phyloP scores from a whole-genome alignment of 495 filamentous ascomycete species.

The Penicillium argentinense region DNA sequence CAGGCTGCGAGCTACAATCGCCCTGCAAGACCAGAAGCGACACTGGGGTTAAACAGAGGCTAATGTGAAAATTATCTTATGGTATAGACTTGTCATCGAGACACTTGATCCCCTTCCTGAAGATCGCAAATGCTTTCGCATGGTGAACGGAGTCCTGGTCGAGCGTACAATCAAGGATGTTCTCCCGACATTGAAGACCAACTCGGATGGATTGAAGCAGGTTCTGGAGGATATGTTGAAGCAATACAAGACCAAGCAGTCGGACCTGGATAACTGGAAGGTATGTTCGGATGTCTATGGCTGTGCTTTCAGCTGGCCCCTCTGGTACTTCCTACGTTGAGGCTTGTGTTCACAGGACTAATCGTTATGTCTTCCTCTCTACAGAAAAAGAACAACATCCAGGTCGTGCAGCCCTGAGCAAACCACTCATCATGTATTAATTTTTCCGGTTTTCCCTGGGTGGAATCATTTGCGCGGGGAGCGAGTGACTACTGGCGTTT shows the following conservation, averaged over 20 bases:
- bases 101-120: conserved; percentile 79
- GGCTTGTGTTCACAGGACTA: too few relatives aligned
- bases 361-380: conserved; percentile 5
- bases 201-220: conserved; percentile 90
- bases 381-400: conserved; percentile 98
- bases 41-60: background rate
- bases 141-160: conserved; percentile 95
- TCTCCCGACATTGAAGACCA: conserved; percentile 86
- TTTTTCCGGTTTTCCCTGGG: conserved; percentile 6
- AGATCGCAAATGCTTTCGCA: conserved; percentile 95
- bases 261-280: conserved; percentile 98
- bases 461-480: conserved; percentile 4
- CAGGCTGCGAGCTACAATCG: too few relatives aligned
- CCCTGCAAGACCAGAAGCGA: too few relatives aligned
- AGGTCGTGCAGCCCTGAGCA: conserved; percentile 80
- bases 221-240: conserved; percentile 95
- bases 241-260: conserved; percentile 93
- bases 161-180: conserved; percentile 93
- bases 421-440: conserved; percentile 7
- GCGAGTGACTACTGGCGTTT: conserved; percentile 23
- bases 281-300: too few relatives aligned
- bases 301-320: too few relatives aligned
- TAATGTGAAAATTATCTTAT: conserved; percentile 13
- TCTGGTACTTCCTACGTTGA: too few relatives aligned
- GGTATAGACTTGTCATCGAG: conserved; percentile 84